phyloP scores from a whole-genome alignment of 2,329 filamentous ascomycete genomes.

The Diaporthe aspalathi region DNA sequence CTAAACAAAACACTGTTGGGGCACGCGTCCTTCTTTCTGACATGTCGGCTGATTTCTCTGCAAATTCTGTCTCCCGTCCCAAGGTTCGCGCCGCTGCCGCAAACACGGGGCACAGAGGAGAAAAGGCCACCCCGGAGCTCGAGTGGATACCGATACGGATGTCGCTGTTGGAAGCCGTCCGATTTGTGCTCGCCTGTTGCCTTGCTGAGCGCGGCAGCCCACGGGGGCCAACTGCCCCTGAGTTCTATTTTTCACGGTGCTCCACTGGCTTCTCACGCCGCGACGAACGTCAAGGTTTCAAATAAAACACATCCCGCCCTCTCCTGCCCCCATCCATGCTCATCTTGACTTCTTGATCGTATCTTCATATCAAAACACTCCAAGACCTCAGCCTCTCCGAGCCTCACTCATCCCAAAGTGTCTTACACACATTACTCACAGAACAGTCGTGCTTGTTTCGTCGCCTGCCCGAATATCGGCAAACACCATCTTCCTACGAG shows the following conservation, averaged over 20 bases:
- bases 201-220: not conserved
- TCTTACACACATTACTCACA: not conserved
- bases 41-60: constrained; percentile 21
- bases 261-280: constrained; percentile 9
- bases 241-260: constrained; percentile 6
- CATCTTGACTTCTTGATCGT: constrained; percentile 1
- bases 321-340: constrained; percentile 6
- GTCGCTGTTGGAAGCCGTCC: not conserved
- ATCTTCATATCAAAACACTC: not conserved
- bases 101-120: not conserved
- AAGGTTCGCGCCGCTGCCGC: constrained; percentile 20
- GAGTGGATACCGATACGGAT: constrained; percentile 22
- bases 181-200: constrained; percentile 7
- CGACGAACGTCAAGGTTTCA: constrained; percentile 19
- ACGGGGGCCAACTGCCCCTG: constrained; percentile 11
- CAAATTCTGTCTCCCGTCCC: constrained; percentile 1
- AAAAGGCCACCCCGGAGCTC: not conserved
- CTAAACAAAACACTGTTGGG: constrained; percentile 5
- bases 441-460: not conserved
- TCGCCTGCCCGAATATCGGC: not conserved
- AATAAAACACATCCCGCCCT: constrained; percentile 21
- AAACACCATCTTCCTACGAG: not conserved
- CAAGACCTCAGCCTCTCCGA: not conserved
- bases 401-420: not conserved
- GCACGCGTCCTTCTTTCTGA: constrained; percentile 6